These are phyloP conservation scores for Colletotrichum sp. DNA, from an alignment of 2,329 filamentous ascomycete species.

Conservation along the genomic window DNA sequence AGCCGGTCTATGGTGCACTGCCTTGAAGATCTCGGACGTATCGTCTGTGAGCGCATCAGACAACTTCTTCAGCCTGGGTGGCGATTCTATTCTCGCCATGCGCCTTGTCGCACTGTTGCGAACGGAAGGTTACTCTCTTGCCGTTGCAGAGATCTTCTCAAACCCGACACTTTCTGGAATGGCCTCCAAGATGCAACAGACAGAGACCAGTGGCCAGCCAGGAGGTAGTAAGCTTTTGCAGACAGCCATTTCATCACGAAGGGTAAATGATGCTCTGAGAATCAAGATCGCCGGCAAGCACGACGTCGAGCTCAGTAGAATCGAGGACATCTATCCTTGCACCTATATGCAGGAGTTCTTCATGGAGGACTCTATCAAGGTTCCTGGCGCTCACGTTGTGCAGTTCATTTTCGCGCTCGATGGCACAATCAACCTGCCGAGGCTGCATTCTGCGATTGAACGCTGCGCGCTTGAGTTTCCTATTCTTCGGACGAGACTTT, in stretches of 20 bases:
- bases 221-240: too few relatives aligned
- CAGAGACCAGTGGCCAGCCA: neutral
- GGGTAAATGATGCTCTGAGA: neutral
- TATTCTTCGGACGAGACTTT: neutral
- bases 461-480: neutral
- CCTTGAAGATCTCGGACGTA: neutral
- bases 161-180: conserved; percentile 15
- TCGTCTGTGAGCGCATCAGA: neutral
- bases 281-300: neutral
- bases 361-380: neutral
- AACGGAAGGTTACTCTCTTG: conserved; percentile 19
- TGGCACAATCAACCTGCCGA: neutral
- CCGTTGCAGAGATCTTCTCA: conserved; percentile 17
- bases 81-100: conserved; percentile 31
- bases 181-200: neutral
- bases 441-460: neutral
- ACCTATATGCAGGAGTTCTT: neutral
- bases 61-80: conserved; percentile 24
- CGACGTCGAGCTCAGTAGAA: neutral
- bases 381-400: neutral
- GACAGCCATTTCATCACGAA: neutral
- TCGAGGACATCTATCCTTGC: neutral
- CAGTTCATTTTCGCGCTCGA: neutral
- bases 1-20: conserved; percentile 10
- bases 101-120: conserved; percentile 25